A percentile compares a stretch with the other conserved stretches of the same genome.
These are phyloP conservation scores for Phytopythium mirpurense DNA, from an alignment of 352 stramenopile species.

Conservation along the genomic window DNA sequence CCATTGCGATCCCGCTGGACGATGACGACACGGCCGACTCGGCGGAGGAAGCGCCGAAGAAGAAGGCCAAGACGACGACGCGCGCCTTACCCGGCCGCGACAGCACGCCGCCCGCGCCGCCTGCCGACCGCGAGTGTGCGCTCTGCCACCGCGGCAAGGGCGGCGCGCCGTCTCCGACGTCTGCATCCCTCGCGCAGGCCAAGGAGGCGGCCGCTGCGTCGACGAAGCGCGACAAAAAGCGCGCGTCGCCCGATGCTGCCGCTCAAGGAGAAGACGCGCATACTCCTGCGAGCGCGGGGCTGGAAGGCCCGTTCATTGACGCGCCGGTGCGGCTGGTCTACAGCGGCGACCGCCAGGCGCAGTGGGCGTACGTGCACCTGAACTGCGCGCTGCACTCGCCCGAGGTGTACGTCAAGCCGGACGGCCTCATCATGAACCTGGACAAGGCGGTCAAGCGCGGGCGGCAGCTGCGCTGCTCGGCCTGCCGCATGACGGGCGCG, in stretches of 20 bases:
- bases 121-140: slow-evolving; percentile 40
- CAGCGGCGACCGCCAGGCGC: slow-evolving; percentile 50
- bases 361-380: slow-evolving; percentile 74
- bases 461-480: slow-evolving; percentile 68
- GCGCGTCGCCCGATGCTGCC: slow-evolving; percentile 5
- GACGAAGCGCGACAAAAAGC: slow-evolving; percentile 6
- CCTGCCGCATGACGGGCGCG: slow-evolving; percentile 59
- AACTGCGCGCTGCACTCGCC: slow-evolving; percentile 80
- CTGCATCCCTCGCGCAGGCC: not conserved
- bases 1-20: slow-evolving; percentile 23
- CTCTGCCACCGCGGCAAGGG: slow-evolving; percentile 52
- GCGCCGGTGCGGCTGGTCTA: slow-evolving; percentile 67
- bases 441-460: slow-evolving; percentile 70
- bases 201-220: slow-evolving; percentile 12
- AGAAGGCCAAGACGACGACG: slow-evolving; percentile 23
- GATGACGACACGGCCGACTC: slow-evolving; percentile 19
- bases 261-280: slow-evolving; percentile 11
- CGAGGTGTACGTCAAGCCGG: slow-evolving; percentile 76
- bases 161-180: slow-evolving; percentile 9
- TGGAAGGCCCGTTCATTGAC: slow-evolving; percentile 73
- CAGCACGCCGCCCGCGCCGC: not conserved
- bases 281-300: slow-evolving; percentile 23
- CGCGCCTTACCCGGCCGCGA: slow-evolving; percentile 8
- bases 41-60: not conserved
- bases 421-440: slow-evolving; percentile 80